Percentiles rank a stretch among this genome's conserved stretches.
Conservation (phyloP, 2,329 filamentous ascomycete species). For the Setomelanomma holmii region DNA sequence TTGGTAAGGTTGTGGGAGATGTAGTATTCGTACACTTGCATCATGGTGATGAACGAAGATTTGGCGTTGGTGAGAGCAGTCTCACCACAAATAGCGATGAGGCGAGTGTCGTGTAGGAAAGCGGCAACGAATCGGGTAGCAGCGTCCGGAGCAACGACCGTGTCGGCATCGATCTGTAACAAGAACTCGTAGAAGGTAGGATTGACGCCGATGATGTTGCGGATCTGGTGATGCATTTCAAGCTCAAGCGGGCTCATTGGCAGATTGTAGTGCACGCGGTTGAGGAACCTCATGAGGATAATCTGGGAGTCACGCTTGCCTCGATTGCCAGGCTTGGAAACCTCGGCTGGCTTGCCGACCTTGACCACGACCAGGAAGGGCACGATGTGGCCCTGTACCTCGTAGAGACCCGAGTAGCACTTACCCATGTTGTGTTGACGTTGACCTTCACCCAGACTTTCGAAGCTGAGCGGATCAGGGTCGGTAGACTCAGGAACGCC, state of each 20-base stretch:
- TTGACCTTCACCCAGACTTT: conserved; percentile 91
- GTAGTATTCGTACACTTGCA: conserved; percentile 99
- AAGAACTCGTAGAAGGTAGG: conserved; percentile 98
- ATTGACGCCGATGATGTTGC: conserved; percentile 98
- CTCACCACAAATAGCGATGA: conserved; percentile 96
- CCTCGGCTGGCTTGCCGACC: conserved; percentile 84
- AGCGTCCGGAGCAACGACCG: conserved; percentile 87
- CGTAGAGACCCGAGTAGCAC: conserved; percentile 95
- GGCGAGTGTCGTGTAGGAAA: conserved; percentile 87
- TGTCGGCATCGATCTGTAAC: conserved; percentile 96
- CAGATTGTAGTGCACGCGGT: conserved; percentile 97
- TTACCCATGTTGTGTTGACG: conserved; percentile 99
- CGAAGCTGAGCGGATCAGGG: conserved; percentile 94
- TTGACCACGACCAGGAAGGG: conserved; percentile 97
- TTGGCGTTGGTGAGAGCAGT: conserved; percentile 93
- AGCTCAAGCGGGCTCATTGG: conserved; percentile 96
- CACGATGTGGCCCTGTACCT: conserved; percentile 97
- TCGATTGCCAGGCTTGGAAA: conserved; percentile 82
- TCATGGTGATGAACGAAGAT: conserved; percentile 94
- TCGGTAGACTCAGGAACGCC: conserved; percentile 93
- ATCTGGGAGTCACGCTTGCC: conserved; percentile 99
- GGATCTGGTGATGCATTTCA: conserved; percentile 98
- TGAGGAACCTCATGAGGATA: conserved; percentile 98
- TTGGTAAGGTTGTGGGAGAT: conserved; percentile 98
- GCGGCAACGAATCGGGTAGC: conserved; percentile 90